These are phyloP conservation scores for Kalmusia sp. DNA, from an alignment of 2,329 filamentous ascomycete genomes.

Conservation along the genomic window DNA sequence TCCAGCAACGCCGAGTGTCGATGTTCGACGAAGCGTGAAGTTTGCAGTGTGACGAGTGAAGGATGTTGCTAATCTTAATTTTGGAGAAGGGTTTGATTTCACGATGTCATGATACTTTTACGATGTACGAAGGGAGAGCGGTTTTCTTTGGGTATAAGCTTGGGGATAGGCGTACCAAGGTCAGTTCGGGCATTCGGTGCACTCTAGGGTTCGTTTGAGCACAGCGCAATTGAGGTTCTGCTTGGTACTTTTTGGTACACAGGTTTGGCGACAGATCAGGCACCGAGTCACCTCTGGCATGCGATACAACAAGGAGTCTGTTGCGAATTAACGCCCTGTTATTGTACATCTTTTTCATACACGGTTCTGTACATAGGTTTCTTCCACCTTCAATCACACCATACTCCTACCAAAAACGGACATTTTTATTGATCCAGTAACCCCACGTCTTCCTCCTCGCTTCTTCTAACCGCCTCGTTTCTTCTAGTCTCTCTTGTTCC, in stretches of 20 bases:
- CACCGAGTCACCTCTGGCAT: background rate
- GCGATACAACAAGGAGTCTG: no score
- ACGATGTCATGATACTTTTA: conserved; percentile 16
- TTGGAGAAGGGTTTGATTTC: background rate
- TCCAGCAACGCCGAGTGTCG: conserved; percentile 19
- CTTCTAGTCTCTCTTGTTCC: conserved; percentile 46
- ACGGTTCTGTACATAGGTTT: conserved; percentile 18
- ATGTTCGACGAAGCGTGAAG: conserved; percentile 35
- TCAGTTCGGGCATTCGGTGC: background rate
- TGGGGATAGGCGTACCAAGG: conserved; percentile 29
- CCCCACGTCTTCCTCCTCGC: conserved; percentile 45
- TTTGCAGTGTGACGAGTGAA: conserved; percentile 34
- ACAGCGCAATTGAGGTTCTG: background rate
- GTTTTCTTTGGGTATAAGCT: conserved; percentile 80
- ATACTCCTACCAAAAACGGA: conserved; percentile 41
- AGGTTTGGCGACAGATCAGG: background rate
- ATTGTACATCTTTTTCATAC: conserved; percentile 20
- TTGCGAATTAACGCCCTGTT: background rate
- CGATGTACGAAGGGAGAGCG: conserved; percentile 51
- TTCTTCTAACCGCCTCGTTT: conserved; percentile 34
- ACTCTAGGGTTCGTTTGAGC: background rate
- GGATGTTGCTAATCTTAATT: conserved; percentile 5
- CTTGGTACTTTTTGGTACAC: background rate
- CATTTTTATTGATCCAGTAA: conserved; percentile 46
- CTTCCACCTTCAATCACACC: background rate